A percentile compares a stretch with the other conserved stretches of the same genome.
Evolutionary conservation across 106 monocot species (phyloP).

Genomic region (Hemerocallis citrina): DNA sequence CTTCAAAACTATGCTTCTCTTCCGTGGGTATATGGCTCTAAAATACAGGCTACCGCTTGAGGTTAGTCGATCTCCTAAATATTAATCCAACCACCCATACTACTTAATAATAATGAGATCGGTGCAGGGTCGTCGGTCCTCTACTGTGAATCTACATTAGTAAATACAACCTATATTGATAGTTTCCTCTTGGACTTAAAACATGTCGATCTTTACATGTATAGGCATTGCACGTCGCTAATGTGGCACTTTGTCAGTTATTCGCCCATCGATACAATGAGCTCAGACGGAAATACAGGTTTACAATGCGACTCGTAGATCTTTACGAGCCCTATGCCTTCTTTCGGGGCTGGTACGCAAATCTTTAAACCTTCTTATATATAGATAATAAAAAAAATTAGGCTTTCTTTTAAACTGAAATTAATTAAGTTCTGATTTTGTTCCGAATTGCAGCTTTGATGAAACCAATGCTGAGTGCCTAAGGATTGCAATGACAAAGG

Average conservation of each 20-base stretch:
- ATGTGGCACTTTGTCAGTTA: slow-evolving; percentile 18
- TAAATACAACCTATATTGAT: no score
- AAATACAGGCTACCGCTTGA: slow-evolving; percentile 59
- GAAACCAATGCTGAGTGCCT: slow-evolving; percentile 26
- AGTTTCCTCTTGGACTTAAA: no score
- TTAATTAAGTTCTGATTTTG: no score
- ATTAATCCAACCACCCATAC: no score
- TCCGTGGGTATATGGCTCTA: slow-evolving; percentile 44
- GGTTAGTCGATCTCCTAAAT: no score
- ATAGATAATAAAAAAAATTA: not conserved
- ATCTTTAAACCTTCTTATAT: not conserved
- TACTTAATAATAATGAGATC: no score
- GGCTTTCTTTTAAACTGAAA: not conserved
- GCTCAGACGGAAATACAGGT: slow-evolving; percentile 34
- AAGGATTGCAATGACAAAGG: slow-evolving; percentile 9
- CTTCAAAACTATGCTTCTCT: slow-evolving; percentile 22
- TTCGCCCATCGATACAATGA: slow-evolving; percentile 20
- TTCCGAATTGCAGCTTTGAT: slow-evolving; percentile 48
- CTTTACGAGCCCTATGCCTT: slow-evolving; percentile 56
- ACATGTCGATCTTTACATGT: no score
- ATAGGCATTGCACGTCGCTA: slow-evolving; percentile 39
- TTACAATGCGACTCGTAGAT: slow-evolving; percentile 43
- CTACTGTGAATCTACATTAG: no score
- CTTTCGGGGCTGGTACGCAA: slow-evolving; percentile 55
- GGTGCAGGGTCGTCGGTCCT: no score